phyloP scores from a whole-genome alignment of 1,139 yeast species.

The Yamadazyma sp. region DNA sequence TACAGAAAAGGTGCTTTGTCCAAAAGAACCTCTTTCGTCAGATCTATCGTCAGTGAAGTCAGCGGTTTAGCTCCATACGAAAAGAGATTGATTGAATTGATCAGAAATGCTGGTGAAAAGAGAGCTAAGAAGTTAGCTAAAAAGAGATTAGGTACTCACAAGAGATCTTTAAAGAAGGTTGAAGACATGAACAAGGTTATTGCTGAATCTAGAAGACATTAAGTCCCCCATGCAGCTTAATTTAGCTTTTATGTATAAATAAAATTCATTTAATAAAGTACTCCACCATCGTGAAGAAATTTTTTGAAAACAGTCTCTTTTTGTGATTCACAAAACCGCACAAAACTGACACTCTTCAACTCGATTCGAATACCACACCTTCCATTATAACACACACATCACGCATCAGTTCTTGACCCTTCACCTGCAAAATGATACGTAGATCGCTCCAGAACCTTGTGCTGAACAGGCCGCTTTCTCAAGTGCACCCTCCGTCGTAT shows the following conservation, averaged over 20 bases:
- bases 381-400: too few relatives aligned
- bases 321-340: constrained; percentile 1
- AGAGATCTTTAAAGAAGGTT: constrained; percentile 99
- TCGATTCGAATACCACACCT: neutral
- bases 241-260: constrained; percentile 10
- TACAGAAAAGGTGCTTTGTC: constrained; percentile 97
- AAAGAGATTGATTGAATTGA: constrained; percentile 98
- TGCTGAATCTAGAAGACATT: constrained; percentile 93
- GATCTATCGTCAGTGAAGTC: constrained; percentile 95
- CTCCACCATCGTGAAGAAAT: neutral
- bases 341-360: too few relatives aligned
- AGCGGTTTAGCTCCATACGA: constrained; percentile 99
- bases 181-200: constrained; percentile 97
- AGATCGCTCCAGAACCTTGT: neutral
- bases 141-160: constrained; percentile 99
- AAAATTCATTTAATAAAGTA: constrained; percentile 5
- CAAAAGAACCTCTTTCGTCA: constrained; percentile 94
- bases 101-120: constrained; percentile 99
- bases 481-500: constrained; percentile 18
- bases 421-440: neutral
- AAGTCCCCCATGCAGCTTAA: constrained; percentile 17
- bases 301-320: neutral
- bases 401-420: neutral
- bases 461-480: neutral
- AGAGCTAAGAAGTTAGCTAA: constrained; percentile 99